Evolutionary conservation across 2,329 filamentous ascomycete genomes (phyloP).

Genomic region (Orbilia blumenaviensis): DNA sequence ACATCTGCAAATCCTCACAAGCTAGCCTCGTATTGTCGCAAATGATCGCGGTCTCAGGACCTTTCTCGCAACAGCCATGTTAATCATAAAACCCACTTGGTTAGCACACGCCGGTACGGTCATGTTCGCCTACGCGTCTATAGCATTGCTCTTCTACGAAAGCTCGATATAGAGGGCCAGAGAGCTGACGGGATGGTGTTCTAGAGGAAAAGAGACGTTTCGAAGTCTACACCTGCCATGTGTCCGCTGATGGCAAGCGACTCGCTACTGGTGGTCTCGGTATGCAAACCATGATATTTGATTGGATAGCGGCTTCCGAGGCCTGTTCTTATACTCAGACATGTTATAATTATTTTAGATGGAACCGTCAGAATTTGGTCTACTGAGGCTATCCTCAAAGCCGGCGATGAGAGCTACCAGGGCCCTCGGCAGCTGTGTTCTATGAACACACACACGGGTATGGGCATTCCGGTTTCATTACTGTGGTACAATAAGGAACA

Average conservation of each 20-base stretch:
- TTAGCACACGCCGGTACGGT: constrained; percentile 83
- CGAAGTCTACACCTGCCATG: constrained; percentile 97
- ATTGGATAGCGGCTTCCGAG: background rate
- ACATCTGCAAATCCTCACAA: background rate
- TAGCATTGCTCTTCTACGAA: constrained; percentile 1
- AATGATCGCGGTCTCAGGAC: constrained; percentile 42
- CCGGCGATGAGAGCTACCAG: constrained; percentile 75
- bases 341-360: constrained; percentile 67
- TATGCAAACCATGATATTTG: constrained; percentile 62
- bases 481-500: background rate
- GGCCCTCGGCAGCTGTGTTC: constrained; percentile 92
- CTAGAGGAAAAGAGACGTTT: constrained; percentile 95
- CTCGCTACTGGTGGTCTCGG: constrained; percentile 93
- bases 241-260: constrained; percentile 91
- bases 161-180: constrained; percentile 56
- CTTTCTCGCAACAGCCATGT: constrained; percentile 66
- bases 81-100: constrained; percentile 93
- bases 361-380: constrained; percentile 98
- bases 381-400: constrained; percentile 88
- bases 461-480: constrained; percentile 65
- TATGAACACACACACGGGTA: constrained; percentile 97
- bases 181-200: constrained; percentile 49
- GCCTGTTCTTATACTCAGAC: constrained; percentile 53
- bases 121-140: constrained; percentile 12
- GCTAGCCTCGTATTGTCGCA: constrained; percentile 14